Evolutionary conservation across 192 early-diverging fungal species (phyloP), one percentile per base, ranked within the genome.

Genomic region (Lunasporangiospora selenospora): DNA sequence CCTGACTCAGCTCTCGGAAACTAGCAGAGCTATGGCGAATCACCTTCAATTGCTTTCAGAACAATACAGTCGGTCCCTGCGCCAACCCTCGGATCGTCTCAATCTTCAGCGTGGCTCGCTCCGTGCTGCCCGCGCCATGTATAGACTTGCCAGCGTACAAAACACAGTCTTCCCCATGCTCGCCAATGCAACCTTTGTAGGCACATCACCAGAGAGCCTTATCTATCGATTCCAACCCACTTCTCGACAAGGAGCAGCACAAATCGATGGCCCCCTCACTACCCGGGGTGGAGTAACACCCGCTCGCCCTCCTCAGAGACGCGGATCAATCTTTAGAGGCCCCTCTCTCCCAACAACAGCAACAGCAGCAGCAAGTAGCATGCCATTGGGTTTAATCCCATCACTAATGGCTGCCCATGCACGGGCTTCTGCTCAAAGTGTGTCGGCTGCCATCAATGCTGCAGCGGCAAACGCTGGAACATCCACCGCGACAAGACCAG

Each of bases 81-180:
- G 30, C 13, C 38, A 37, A 6, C 48, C 46, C 7, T 34, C 58
- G 4, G 59, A 61, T 3, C 58, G 53, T 10, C 18, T 26, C 39
- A 30, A 30, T 21, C 40, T 71, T 18, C 67, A 71, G 26, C 46
- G 33, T 5, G 53, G 34, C 11, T 71, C 67, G 2, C 36, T 62
- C 37, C 62, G 67, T 18, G 59, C 67, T 19, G 67, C 67, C 18
- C 55, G 67, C 12, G 67, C 67, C 3, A 71, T 71, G 67, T 56
- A 71, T 54, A 41, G 67, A 57, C 47, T 71, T 37, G 67, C 67
- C 36, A 71, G 67, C 31, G 67, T 71, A 24, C 67, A 71, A 33
- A 71, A 71, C 32, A 71, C 67, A 3, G 59, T 71, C 19, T 71
- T 71, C 23, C 67, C 67, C 11, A 71, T 71, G 67, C 67, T 71